phyloP scores from a whole-genome alignment of 2,329 filamentous ascomycete genomes.

The Diaporthe nobilis region DNA sequence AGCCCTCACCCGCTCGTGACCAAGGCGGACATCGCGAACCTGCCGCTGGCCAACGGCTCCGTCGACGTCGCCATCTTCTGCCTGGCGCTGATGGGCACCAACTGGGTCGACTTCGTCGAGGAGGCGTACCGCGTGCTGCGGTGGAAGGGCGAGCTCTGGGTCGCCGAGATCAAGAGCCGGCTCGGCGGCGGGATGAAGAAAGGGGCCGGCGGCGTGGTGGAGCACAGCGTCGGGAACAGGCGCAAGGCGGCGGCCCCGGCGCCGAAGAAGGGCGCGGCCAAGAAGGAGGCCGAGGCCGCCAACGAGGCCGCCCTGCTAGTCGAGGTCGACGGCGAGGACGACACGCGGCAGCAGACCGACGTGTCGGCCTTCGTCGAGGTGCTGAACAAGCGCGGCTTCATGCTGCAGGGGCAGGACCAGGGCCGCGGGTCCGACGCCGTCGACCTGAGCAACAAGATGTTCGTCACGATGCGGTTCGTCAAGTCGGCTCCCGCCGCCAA shows the following conservation, averaged over 20 bases:
- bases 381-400: conserved; percentile 83
- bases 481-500: conserved; percentile 83
- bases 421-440: conserved; percentile 72
- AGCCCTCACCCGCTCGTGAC: conserved; percentile 83
- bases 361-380: conserved; percentile 90
- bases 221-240: conserved; percentile 80
- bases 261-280: conserved; percentile 62
- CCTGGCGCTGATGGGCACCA: conserved; percentile 97
- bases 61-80: conserved; percentile 95
- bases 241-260: conserved; percentile 60
- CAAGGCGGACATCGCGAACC: conserved; percentile 86
- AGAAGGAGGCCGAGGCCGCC: conserved; percentile 61
- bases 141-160: conserved; percentile 96
- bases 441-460: conserved; percentile 96
- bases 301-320: conserved; percentile 74
- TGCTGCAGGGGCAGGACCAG: conserved; percentile 80
- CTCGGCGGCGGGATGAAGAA: conserved; percentile 72
- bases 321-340: conserved; percentile 77
- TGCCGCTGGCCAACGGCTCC: conserved; percentile 81
- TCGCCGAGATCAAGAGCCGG: conserved; percentile 95
- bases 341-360: conserved; percentile 81
- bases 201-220: conserved; percentile 62
- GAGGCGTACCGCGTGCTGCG: conserved; percentile 93
- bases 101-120: conserved; percentile 97
- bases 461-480: conserved; percentile 95